Conservation (phyloP, 1,139 yeast species). For the Blastobotrys proliferans region DNA sequence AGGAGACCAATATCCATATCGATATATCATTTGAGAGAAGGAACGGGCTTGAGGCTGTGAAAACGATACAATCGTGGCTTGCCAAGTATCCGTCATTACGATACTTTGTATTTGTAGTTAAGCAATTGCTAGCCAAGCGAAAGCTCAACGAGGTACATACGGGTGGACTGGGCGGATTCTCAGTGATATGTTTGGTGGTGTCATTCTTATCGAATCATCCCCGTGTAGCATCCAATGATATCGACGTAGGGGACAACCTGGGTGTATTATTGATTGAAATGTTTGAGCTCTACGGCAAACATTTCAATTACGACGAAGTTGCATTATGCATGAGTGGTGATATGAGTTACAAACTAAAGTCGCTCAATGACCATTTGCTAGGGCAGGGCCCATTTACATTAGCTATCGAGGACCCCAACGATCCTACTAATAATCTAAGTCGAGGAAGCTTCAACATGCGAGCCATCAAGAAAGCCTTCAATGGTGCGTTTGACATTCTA, state of each 20-base stretch:
- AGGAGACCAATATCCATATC: conserved; percentile 64
- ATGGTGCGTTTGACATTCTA: conserved; percentile 83
- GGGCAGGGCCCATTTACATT: conserved; percentile 56
- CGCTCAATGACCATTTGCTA: conserved; percentile 50
- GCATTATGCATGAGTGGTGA: conserved; percentile 39
- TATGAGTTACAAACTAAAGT: conserved; percentile 57
- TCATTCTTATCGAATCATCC: conserved; percentile 80
- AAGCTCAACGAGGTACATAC: conserved; percentile 85
- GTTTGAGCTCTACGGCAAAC: conserved; percentile 90
- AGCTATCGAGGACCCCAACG: conserved; percentile 90
- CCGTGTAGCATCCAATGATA: conserved; percentile 60
- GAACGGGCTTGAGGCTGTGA: conserved; percentile 85
- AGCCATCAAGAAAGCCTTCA: conserved; percentile 80
- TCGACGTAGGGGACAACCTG: conserved; percentile 67
- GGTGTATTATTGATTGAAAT: conserved; percentile 90
- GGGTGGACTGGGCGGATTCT: conserved; percentile 95
- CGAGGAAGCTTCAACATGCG: conserved; percentile 80
- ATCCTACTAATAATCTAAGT: conserved; percentile 73
- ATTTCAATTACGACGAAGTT: conserved; percentile 81
- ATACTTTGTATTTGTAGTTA: conserved; percentile 77
- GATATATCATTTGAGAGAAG: conserved; percentile 89
- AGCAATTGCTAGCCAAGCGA: conserved; percentile 80
- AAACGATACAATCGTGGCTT: conserved; percentile 73
- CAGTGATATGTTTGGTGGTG: conserved; percentile 82
- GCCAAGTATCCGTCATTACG: conserved; percentile 72